Conservation (phyloP, 768 basidiomycete species). For the Boletales sp. region DNA sequence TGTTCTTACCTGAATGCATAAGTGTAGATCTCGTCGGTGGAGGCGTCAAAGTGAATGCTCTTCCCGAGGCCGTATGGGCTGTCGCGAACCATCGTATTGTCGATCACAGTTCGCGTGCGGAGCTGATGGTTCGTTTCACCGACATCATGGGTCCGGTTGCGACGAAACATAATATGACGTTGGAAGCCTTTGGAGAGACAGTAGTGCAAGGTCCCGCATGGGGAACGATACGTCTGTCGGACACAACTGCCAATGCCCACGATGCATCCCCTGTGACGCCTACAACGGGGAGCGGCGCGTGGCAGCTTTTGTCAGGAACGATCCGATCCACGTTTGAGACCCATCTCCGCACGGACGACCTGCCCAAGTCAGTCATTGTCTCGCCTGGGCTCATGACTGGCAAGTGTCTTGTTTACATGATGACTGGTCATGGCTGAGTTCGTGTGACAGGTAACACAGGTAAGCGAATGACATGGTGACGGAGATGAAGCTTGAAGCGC, state of each 20-base stretch:
- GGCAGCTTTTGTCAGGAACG: conserved; percentile 39
- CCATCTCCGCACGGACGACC: conserved; percentile 24
- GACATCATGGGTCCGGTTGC: conserved; percentile 4
- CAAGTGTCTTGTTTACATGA: background rate
- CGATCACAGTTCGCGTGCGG: conserved; percentile 25
- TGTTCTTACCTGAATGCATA: conserved; percentile 22
- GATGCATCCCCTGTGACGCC: conserved; percentile 42
- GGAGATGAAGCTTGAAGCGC: conserved; percentile 21
- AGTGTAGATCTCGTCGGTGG: conserved; percentile 39
- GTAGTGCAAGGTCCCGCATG: conserved; percentile 25
- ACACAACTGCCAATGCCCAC: conserved; percentile 33
- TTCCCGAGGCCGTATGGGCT: conserved; percentile 40
- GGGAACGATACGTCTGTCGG: conserved; percentile 36
- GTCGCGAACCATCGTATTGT: conserved; percentile 34
- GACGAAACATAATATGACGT: conserved; percentile 39
- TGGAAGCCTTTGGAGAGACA: conserved; percentile 38
- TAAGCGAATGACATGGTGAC: conserved; percentile 12
- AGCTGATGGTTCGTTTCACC: conserved; percentile 12
- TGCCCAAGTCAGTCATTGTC: conserved; percentile 28
- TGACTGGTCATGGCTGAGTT: background rate
- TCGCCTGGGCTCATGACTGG: conserved; percentile 33
- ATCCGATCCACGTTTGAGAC: conserved; percentile 38
- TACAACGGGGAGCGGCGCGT: conserved; percentile 34
- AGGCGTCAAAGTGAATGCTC: conserved; percentile 43
- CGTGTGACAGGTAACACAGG: conserved; percentile 20